Base-by-base conservation (phyloP, 1,284 basidiomycete species). In the Fomitopsis betulina region DNA sequence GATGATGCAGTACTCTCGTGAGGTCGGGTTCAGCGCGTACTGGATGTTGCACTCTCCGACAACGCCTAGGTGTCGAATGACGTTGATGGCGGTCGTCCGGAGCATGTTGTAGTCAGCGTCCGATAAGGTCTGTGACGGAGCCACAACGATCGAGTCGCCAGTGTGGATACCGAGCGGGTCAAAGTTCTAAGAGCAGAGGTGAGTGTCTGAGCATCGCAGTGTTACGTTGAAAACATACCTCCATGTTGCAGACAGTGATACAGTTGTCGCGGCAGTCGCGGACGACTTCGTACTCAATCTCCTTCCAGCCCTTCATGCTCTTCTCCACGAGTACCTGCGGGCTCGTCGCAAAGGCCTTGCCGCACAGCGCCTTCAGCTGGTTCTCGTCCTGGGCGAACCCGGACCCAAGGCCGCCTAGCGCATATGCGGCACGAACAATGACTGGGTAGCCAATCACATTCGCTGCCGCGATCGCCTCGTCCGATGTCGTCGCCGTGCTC, bases 281-380 rank as follows among this genome's bases (percentile, higher is more conserved):
- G n/a, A 98, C 96, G 54, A 99, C 96, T 74, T 99, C 96, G 69
- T 99, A 99, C 77, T 99, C 96, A 66, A 98, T 94, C 79, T 99
- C 96, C 78, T 99, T 98, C 95, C 95, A 98, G 13, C 96, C 96
- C 78, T 98, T 98, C 96, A 99, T 98, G 71, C 93, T 95, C 82
- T 89, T 96, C 80, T 99, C 96, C 25, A 99, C 94, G 27, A 99
- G 81, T 1, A 99, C 96, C 76, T 99, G 96, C 53, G 96, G 95
- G 66, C 91, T 94, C 35, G 94, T 98, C 51, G 96, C 96, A 72
- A 99, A 98, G 13, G 96, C 95, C 77, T 96, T 96, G 66, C 79
- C 82, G 71, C 95, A 98, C 27, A 98, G 78, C 55, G 92, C 91
- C 67, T 85, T 83, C 62, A 98, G 80, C 78, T 98, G 93, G 19